phyloP scores from a whole-genome alignment of 2,329 filamentous ascomycete genomes.

The Pestalotiopsis fici region DNA sequence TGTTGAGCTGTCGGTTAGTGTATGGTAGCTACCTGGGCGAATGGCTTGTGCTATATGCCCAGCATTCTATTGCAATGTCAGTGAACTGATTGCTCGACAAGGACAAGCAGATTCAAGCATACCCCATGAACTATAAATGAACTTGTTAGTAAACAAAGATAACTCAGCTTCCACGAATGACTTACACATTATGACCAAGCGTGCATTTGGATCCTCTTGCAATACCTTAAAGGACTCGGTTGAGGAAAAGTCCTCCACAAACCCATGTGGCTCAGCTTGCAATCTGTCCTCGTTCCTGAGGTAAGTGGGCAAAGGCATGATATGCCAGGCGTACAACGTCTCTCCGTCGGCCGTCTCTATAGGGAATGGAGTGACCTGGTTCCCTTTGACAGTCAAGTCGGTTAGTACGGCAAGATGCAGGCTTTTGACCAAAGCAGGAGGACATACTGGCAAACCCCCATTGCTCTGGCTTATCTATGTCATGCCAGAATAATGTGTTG shows the following conservation, averaged over 20 bases:
- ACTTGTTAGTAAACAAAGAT: background rate
- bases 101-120: background rate
- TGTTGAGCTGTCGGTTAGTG: slow-evolving; percentile 70
- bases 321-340: slow-evolving; percentile 85
- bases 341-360: slow-evolving; percentile 75
- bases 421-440: background rate
- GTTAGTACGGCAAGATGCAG: background rate
- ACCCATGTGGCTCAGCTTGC: slow-evolving; percentile 48
- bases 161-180: slow-evolving; percentile 15
- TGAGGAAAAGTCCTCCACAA: slow-evolving; percentile 54
- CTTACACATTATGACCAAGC: slow-evolving; percentile 65
- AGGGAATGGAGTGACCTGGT: slow-evolving; percentile 86
- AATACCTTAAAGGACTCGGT: slow-evolving; percentile 63
- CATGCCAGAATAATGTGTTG: slow-evolving; percentile 70
- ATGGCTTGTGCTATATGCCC: slow-evolving; percentile 80
- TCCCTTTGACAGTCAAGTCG: slow-evolving; percentile 51
- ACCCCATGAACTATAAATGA: background rate
- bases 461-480: slow-evolving; percentile 74
- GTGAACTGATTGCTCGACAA: background rate
- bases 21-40: slow-evolving; percentile 76
- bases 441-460: slow-evolving; percentile 84
- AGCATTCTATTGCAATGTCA: slow-evolving; percentile 62
- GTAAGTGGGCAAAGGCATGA: slow-evolving; percentile 79
- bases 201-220: slow-evolving; percentile 62
- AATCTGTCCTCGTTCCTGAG: slow-evolving; percentile 68